A percentile compares a stretch with the other conserved stretches of the same genome.
Evolutionary conservation across 192 early-diverging fungal species (phyloP).

Genomic region (Endogone sp.): DNA sequence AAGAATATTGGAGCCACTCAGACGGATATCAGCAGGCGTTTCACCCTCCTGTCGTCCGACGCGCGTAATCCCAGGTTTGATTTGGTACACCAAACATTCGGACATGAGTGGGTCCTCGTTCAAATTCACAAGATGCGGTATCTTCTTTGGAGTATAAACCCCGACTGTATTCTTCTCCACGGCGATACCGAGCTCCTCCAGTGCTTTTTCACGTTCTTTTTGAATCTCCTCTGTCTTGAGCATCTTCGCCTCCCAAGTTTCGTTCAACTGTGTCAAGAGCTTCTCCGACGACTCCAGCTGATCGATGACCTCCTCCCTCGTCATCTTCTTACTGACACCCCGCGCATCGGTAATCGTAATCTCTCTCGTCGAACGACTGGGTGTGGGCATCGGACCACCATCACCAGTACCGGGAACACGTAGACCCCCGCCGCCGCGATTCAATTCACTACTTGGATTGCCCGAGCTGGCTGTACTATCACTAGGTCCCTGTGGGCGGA

Average conservation of each 20-base stretch:
- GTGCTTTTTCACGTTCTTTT: constrained; percentile 48
- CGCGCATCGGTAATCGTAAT: constrained; percentile 16
- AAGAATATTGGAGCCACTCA: constrained; percentile 41
- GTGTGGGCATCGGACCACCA: background rate
- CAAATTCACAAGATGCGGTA: constrained; percentile 74
- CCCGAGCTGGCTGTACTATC: background rate
- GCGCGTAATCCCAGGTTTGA: constrained; percentile 57
- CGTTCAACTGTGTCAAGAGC: constrained; percentile 68
- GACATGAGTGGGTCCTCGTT: constrained; percentile 77
- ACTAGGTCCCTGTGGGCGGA: background rate
- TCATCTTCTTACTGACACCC: constrained; percentile 11
- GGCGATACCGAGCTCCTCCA: constrained; percentile 65
- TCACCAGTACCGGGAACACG: background rate
- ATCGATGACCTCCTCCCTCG: constrained; percentile 50
- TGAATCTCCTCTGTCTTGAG: constrained; percentile 56
- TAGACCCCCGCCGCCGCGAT: background rate
- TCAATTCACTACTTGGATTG: background rate
- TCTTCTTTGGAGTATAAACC: constrained; percentile 58
- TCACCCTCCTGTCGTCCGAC: constrained; percentile 45
- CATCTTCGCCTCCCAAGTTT: constrained; percentile 76
- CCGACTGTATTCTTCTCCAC: constrained; percentile 58
- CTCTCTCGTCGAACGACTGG: constrained; percentile 8
- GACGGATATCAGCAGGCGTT: constrained; percentile 37
- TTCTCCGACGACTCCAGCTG: constrained; percentile 72
- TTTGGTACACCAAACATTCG: constrained; percentile 74